Base-by-base conservation (phyloP, 1,139 yeast species). In the Zygoascus meyerae region DNA sequence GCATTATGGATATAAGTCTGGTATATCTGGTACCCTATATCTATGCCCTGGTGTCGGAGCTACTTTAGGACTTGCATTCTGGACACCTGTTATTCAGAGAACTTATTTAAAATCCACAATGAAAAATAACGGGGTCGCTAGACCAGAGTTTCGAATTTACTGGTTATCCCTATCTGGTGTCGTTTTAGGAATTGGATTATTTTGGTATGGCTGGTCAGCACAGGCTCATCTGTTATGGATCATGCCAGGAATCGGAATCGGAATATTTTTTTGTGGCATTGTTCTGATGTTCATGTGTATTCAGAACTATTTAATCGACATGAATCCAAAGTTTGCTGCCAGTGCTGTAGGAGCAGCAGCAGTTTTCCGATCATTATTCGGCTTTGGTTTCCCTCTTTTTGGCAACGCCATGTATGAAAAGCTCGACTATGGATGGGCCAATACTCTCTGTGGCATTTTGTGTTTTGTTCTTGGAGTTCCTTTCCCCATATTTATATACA, bases 171-270 rank as follows among this genome's bases (percentile, higher is more conserved):
- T 58, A 31, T 64, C 78, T 21, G 79, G 81, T 1, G 49, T 78
- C 2, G 64, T 73, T 2, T 65, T 75, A 40, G 78, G 83, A 0
- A 61, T 69, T 32, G 83, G 82, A 0, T 66, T 80, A 36, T 64
- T 80, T 36, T 74, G 82, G 74, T 80, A 77, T 57, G 85, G 86
- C 3, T 80, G 85, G 84, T 70, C 78, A 28, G 82, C 81, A 1
- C 68, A 79, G 53, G 68, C 69, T 29, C 60, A 66, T 32, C 46
- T 64, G 3, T 52, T 56, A 42, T 80, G 84, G 81, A 68, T 80
- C 31, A 75, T 79, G 70, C 83, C 85, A 1, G 65, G 68, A 14
- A 65, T 79, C 29, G 85, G 84, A 3, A 68, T 77, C 9, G 75
- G 67, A 2, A 67, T 79, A 11, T 80, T 77, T 62, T 79, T 83